Percentiles rank a stretch among this genome's conserved stretches.
phyloP scores from a whole-genome alignment of 1,284 basidiomycete genomes.

The Trametes hirsuta region DNA sequence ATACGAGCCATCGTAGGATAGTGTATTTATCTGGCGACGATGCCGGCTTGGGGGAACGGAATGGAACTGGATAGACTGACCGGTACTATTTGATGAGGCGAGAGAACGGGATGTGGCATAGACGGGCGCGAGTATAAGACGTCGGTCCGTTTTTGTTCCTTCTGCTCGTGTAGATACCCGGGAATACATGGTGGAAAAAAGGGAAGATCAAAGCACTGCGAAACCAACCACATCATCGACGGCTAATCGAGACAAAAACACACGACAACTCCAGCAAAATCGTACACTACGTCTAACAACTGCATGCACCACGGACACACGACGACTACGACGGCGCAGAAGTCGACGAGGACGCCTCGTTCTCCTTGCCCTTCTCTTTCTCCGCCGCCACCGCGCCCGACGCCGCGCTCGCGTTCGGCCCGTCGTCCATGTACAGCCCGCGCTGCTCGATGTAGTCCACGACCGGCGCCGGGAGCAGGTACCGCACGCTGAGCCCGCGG shows the following conservation, averaged over 20 bases:
- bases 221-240: background rate
- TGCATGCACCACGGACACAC: background rate
- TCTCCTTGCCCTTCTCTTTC: conserved; percentile 49
- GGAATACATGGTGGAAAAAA: background rate
- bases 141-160: conserved; percentile 6
- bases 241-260: conserved; percentile 1
- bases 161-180: background rate
- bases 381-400: conserved; percentile 30
- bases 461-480: conserved; percentile 89
- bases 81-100: background rate
- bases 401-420: conserved; percentile 31
- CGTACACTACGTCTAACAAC: background rate
- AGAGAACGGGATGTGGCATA: conserved; percentile 7
- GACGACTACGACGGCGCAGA: conserved; percentile 4
- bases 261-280: background rate
- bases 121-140: conserved; percentile 2
- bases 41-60: background rate
- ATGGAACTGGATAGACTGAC: conserved; percentile 7
- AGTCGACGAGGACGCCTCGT: conserved; percentile 26
- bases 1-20: background rate
- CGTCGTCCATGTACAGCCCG: conserved; percentile 72
- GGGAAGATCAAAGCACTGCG: background rate
- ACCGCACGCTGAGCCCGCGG: conserved; percentile 92
- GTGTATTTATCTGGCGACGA: background rate
- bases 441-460: conserved; percentile 94